Percentiles rank a stretch among this genome's conserved stretches.
Evolutionary conservation across 345 rosid genomes (phyloP).

Genomic region (Xanthoceras sorbifolium): DNA sequence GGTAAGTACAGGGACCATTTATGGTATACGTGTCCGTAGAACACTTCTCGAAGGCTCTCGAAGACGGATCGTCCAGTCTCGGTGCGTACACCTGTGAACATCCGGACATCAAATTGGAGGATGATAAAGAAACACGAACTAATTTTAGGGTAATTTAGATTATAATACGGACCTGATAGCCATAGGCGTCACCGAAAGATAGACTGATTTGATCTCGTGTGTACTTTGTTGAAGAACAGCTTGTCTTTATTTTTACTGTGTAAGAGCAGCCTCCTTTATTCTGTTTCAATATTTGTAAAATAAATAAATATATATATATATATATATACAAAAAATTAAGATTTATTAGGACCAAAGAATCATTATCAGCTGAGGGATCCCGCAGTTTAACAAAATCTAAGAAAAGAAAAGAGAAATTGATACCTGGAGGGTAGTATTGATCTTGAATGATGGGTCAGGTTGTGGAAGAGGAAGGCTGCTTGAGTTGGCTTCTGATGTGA

Average conservation of each 20-base stretch:
- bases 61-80: constrained; percentile 54
- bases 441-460: constrained; percentile 35
- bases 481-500: constrained; percentile 26
- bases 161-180: constrained; percentile 48
- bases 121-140: too few relatives aligned
- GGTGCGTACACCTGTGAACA: constrained; percentile 57
- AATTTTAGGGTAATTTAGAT: not conserved
- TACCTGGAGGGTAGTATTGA: constrained; percentile 47
- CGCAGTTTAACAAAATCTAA: too few relatives aligned
- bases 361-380: not conserved
- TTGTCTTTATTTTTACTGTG: constrained; percentile 54
- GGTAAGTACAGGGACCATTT: constrained; percentile 60
- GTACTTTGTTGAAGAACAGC: constrained; percentile 56
- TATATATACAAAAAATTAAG: too few relatives aligned
- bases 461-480: constrained; percentile 34
- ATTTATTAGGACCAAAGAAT: too few relatives aligned
- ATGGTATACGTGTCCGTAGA: constrained; percentile 65
- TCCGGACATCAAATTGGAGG: not conserved
- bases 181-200: constrained; percentile 74
- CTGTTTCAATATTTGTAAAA: constrained; percentile 20
- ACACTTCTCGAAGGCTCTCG: constrained; percentile 63
- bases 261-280: constrained; percentile 55
- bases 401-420: not conserved
- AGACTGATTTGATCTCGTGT: constrained; percentile 78
- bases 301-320: too few relatives aligned